These are phyloP conservation scores for Leccinum obscurum DNA, from an alignment of 768 basidiomycete genomes.

Conservation along the genomic window DNA sequence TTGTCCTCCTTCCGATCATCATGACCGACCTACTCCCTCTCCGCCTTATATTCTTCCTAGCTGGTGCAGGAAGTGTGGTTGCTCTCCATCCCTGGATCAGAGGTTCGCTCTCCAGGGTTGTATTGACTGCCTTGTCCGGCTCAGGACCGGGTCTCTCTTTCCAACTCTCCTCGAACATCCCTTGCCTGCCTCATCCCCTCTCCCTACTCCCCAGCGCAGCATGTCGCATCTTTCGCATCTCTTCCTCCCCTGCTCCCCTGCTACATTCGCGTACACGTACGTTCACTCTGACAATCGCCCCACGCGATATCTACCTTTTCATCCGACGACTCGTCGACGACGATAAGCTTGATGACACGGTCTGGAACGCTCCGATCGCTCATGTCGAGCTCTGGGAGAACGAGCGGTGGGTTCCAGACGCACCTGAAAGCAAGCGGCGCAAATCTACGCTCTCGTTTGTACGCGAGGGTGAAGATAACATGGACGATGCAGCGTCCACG, in stretches of 20 bases:
- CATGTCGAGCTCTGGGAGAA: constrained; percentile 1
- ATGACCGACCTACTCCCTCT: constrained; percentile 44
- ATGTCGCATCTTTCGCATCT: not conserved
- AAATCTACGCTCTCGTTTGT: not conserved
- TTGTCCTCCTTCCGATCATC: constrained; percentile 46
- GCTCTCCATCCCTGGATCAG: constrained; percentile 16
- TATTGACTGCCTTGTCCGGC: constrained; percentile 10
- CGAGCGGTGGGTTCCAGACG: not conserved
- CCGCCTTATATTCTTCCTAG: constrained; percentile 43
- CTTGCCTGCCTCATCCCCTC: constrained; percentile 6
- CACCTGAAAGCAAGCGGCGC: not conserved
- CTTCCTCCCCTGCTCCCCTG: not conserved
- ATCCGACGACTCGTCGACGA: not conserved
- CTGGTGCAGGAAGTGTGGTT: constrained; percentile 15
- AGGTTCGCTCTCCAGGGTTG: not conserved
- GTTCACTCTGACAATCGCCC: not conserved
- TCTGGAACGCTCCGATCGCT: not conserved
- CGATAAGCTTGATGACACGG: not conserved
- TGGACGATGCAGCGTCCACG: not conserved
- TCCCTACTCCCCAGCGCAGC: not conserved
- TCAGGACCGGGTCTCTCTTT: constrained; percentile 21
- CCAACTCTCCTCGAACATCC: constrained; percentile 10
- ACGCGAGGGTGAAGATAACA: not conserved
- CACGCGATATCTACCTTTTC: not conserved
- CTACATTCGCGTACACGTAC: not conserved